Percentiles rank a stretch among this genome's conserved stretches.
These are phyloP conservation scores for Penicillium fimorum DNA, from an alignment of 495 filamentous ascomycete genomes.

Conservation along the genomic window DNA sequence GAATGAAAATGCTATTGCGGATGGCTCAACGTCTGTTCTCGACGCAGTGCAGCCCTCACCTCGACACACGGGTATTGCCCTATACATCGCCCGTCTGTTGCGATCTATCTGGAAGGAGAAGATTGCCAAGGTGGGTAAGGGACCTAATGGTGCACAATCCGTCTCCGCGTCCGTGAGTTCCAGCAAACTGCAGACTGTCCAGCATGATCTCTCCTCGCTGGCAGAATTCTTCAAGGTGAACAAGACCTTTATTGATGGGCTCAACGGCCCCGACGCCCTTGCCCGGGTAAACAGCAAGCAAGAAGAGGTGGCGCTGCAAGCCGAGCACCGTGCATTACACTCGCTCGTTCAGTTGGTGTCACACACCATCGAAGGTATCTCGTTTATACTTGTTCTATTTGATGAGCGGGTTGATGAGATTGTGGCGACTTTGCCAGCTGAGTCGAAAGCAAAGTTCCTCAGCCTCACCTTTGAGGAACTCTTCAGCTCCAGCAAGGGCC, in stretches of 20 bases:
- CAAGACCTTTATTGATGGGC: slow-evolving; percentile 84
- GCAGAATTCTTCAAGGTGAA: slow-evolving; percentile 80
- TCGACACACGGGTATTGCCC: slow-evolving; percentile 78
- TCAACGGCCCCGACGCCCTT: slow-evolving; percentile 81
- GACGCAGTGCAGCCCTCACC: slow-evolving; percentile 85
- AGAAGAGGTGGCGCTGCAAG: slow-evolving; percentile 86
- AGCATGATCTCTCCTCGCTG: slow-evolving; percentile 75
- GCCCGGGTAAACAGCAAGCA: slow-evolving; percentile 69
- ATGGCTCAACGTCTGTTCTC: slow-evolving; percentile 58
- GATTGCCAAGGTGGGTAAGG: slow-evolving; percentile 55
- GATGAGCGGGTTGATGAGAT: slow-evolving; percentile 91
- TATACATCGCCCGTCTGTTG: slow-evolving; percentile 83
- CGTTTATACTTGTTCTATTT: slow-evolving; percentile 89
- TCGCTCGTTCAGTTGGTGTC: slow-evolving; percentile 77
- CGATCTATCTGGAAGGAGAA: slow-evolving; percentile 80
- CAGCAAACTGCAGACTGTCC: slow-evolving; percentile 68
- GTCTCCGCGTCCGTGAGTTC: slow-evolving; percentile 53
- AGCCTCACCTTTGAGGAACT: slow-evolving; percentile 81
- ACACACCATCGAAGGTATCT: slow-evolving; percentile 91
- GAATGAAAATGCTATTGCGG: slow-evolving; percentile 67
- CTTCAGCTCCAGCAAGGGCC: slow-evolving; percentile 74
- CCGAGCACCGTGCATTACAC: slow-evolving; percentile 88
- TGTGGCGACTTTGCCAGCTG: slow-evolving; percentile 69
- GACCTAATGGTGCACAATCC: slow-evolving; percentile 53
- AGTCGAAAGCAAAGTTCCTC: slow-evolving; percentile 62